Evolutionary conservation across 257 asterid genomes (phyloP).

Genomic region (Plantago elongata): DNA sequence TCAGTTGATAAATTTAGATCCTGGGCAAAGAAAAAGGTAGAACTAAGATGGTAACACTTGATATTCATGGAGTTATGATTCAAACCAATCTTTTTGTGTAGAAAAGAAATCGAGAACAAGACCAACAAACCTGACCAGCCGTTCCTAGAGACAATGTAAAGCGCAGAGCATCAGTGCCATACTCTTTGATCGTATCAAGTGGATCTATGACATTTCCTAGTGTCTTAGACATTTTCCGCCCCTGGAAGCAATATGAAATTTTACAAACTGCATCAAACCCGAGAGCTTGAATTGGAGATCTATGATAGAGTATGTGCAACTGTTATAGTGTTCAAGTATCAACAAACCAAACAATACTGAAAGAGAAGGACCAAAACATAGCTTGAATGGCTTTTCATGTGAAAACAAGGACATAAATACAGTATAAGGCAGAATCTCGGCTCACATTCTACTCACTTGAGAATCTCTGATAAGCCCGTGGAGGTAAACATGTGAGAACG

Average conservation of each 20-base stretch:
- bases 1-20: conserved; percentile 87
- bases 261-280: conserved; percentile 17
- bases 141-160: conserved; percentile 95
- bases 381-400: background rate
- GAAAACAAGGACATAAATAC: conserved; percentile 2
- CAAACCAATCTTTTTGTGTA: conserved; percentile 5
- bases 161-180: conserved; percentile 94
- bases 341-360: no score
- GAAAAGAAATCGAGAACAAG: conserved; percentile 14
- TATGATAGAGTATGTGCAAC: background rate
- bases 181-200: conserved; percentile 75
- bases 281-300: conserved; percentile 15
- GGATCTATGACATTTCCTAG: conserved; percentile 94
- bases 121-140: conserved; percentile 92
- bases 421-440: conserved; percentile 21
- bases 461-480: conserved; percentile 98
- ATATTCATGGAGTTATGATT: conserved; percentile 5
- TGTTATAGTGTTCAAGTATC: no score
- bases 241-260: conserved; percentile 47
- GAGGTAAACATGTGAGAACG: conserved; percentile 78
- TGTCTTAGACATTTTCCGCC: conserved; percentile 95
- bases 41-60: conserved; percentile 8
- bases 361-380: conserved; percentile 5
- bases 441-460: conserved; percentile 55
- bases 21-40: conserved; percentile 34